Percentiles rank a stretch among this genome's conserved stretches.
Conservation (phyloP, 768 basidiomycete genomes). For the Leccinum sublutescens region DNA sequence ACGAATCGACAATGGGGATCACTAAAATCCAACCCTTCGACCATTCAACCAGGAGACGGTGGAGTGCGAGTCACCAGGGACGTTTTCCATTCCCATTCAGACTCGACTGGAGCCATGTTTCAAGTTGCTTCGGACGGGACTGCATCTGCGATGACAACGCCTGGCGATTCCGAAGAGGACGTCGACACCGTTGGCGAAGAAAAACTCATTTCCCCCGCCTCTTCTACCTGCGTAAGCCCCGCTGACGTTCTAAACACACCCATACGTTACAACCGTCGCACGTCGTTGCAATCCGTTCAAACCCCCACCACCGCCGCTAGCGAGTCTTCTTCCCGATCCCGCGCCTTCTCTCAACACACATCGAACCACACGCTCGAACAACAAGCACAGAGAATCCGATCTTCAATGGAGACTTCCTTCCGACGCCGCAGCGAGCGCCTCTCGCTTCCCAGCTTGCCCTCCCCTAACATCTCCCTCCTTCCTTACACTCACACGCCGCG, state of each 20-base stretch:
- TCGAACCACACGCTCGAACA: slow-evolving; percentile 26
- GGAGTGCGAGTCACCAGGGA: background rate
- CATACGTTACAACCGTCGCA: slow-evolving; percentile 15
- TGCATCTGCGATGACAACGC: slow-evolving; percentile 14
- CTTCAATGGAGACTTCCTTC: slow-evolving; percentile 30
- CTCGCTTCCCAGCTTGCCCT: slow-evolving; percentile 29
- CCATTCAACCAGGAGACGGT: slow-evolving; percentile 3
- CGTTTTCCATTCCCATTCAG: slow-evolving; percentile 22
- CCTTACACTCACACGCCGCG: slow-evolving; percentile 16
- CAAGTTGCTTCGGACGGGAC: slow-evolving; percentile 14
- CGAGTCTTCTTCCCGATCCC: slow-evolving; percentile 11
- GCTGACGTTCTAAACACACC: slow-evolving; percentile 22
- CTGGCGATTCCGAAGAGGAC: slow-evolving; percentile 25
- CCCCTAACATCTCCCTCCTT: slow-evolving; percentile 13
- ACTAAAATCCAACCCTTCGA: slow-evolving; percentile 23
- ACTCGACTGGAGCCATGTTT: slow-evolving; percentile 20
- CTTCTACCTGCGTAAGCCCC: slow-evolving; percentile 16
- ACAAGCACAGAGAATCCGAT: slow-evolving; percentile 33
- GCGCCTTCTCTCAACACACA: slow-evolving; percentile 5
- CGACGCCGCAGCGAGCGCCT: slow-evolving; percentile 28
- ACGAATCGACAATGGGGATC: slow-evolving; percentile 27
- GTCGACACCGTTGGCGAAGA: slow-evolving; percentile 17
- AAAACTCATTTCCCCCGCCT: slow-evolving; percentile 20
- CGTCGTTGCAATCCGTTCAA: slow-evolving; percentile 21
- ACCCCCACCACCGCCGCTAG: background rate